A percentile compares a stretch with the other conserved stretches of the same genome.
Conservation (phyloP, 2,329 filamentous ascomycete species). For the Diatrype stigma region DNA sequence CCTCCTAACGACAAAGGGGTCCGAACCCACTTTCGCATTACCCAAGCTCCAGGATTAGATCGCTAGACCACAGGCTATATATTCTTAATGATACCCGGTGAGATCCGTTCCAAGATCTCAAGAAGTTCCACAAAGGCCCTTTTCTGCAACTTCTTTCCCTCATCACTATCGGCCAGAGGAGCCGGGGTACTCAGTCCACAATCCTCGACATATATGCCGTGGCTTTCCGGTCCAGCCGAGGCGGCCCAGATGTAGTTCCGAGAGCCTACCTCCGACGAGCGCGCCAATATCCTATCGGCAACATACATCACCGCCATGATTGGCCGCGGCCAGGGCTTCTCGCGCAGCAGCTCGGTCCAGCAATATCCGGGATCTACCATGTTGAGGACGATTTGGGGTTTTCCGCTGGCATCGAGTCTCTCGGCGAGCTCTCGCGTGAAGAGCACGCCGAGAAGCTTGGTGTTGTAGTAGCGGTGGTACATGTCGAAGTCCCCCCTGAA, state of each 20-base stretch:
- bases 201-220: slow-evolving; percentile 37
- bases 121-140: slow-evolving; percentile 39
- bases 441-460: slow-evolving; percentile 31
- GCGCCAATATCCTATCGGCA: slow-evolving; percentile 21
- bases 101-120: slow-evolving; percentile 36
- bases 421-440: slow-evolving; percentile 29
- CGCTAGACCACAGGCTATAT: too few relatives aligned
- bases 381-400: slow-evolving; percentile 34
- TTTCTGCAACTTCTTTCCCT: slow-evolving; percentile 31
- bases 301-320: slow-evolving; percentile 1
- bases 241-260: slow-evolving; percentile 34
- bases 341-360: slow-evolving; percentile 33
- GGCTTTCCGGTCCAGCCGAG: slow-evolving; percentile 30
- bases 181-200: slow-evolving; percentile 25
- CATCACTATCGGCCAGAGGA: slow-evolving; percentile 29
- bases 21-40: too few relatives aligned
- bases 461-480: slow-evolving; percentile 29
- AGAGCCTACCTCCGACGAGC: slow-evolving; percentile 33
- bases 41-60: too few relatives aligned
- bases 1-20: too few relatives aligned
- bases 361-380: slow-evolving; percentile 37
- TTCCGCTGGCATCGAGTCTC: slow-evolving; percentile 23
- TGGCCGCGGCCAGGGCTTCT: slow-evolving; percentile 21
- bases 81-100: slow-evolving; percentile 32
- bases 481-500: slow-evolving; percentile 24